Percentiles rank a stretch among this genome's conserved stretches.
These are phyloP conservation scores for Penicillium rolfsii DNA, from an alignment of 2,329 filamentous ascomycete genomes.

Conservation along the genomic window DNA sequence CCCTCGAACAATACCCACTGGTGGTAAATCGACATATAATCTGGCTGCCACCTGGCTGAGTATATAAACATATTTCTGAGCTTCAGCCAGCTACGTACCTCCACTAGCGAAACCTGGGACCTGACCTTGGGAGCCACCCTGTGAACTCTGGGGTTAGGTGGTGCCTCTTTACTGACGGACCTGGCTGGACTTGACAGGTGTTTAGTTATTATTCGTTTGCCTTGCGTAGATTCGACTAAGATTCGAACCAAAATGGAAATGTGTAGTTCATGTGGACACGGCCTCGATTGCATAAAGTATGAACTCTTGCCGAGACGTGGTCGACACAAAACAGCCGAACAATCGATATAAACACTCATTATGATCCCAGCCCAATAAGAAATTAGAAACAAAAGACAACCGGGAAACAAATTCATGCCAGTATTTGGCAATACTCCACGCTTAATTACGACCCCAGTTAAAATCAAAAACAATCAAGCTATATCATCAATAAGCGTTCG, in stretches of 20 bases:
- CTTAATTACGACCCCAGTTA: slow-evolving; percentile 2
- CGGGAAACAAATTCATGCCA: slow-evolving; percentile 4
- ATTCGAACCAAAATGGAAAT: not conserved
- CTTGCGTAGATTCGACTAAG: not conserved
- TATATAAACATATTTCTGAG: no score
- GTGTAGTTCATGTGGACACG: not conserved
- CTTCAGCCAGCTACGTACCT: no score
- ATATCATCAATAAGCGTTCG: not conserved
- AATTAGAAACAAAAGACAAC: not conserved
- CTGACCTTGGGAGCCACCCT: no score
- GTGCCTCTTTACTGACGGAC: no score
- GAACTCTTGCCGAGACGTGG: not conserved
- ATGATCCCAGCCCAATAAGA: slow-evolving; percentile 6
- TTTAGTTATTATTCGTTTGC: not conserved
- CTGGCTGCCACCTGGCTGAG: no score
- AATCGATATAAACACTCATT: slow-evolving; percentile 6
- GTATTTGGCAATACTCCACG: slow-evolving; percentile 11
- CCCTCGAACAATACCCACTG: no score
- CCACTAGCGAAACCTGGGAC: no score
- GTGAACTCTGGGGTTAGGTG: no score
- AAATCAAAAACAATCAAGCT: slow-evolving; percentile 1
- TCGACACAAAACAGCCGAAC: not conserved
- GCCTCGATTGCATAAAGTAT: not conserved
- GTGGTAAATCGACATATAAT: no score
- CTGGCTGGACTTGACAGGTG: no score